Percentiles rank a stretch among this genome's conserved stretches.
Evolutionary conservation across 129 eudicot species (phyloP).

Genomic region (Ambrosia artemisiifolia): DNA sequence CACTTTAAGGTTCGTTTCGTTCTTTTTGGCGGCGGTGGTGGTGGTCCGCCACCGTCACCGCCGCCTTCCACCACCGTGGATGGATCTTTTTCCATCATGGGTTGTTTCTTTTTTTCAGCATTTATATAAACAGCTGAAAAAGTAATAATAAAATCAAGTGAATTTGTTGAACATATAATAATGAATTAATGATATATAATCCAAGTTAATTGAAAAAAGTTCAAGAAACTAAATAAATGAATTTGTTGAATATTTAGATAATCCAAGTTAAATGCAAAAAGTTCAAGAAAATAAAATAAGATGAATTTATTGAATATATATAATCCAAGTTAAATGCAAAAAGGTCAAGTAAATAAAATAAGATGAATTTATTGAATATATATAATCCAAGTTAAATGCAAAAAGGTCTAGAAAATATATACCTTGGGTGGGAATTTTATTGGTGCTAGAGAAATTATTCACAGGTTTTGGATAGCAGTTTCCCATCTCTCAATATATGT

Average conservation of each 20-base stretch:
- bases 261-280: no score
- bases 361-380: not conserved
- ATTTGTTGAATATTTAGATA: no score
- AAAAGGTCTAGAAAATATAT: not conserved
- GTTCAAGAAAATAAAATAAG: no score
- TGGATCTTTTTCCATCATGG: conserved; percentile 2
- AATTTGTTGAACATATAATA: not conserved
- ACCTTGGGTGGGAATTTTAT: conserved; percentile 39
- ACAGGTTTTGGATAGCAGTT: conserved; percentile 62
- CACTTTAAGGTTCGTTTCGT: conserved; percentile 50
- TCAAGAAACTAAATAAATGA: no score
- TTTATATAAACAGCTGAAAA: not conserved
- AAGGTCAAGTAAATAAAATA: not conserved
- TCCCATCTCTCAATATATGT: conserved; percentile 47
- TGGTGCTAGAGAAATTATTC: conserved; percentile 33
- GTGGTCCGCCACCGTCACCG: not conserved
- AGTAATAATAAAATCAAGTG: not conserved
- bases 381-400: not conserved
- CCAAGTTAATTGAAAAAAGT: no score
- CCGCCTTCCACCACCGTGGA: not conserved
- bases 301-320: no score
- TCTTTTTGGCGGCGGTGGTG: conserved; percentile 16
- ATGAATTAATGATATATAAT: no score
- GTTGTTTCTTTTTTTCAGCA: conserved; percentile 23
- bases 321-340: no score